These are phyloP conservation scores for Clonostachys solani DNA, from an alignment of 2,329 filamentous ascomycete species.

Conservation along the genomic window DNA sequence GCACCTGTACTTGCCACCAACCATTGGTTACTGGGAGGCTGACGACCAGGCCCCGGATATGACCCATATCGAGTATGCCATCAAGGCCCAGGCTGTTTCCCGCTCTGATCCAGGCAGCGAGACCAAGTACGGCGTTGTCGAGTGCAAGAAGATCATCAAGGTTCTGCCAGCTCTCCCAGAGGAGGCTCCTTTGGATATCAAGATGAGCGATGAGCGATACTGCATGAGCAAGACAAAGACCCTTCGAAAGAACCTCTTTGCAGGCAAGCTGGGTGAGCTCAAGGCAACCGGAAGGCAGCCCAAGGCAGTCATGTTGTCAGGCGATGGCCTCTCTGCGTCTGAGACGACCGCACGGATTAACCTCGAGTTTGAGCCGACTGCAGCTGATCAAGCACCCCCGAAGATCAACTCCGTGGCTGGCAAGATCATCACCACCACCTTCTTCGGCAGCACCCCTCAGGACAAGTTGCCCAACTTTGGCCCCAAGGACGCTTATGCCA, in stretches of 20 bases:
- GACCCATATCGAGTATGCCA: slow-evolving; percentile 46
- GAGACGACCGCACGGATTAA: slow-evolving; percentile 36
- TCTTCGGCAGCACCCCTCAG: slow-evolving; percentile 42
- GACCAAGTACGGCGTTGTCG: slow-evolving; percentile 26
- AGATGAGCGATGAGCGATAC: slow-evolving; percentile 43
- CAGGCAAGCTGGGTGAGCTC: slow-evolving; percentile 44
- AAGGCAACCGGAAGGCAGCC: slow-evolving; percentile 41
- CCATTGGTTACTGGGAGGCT: slow-evolving; percentile 45
- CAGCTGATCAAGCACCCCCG: slow-evolving; percentile 37
- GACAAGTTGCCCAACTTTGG: slow-evolving; percentile 45
- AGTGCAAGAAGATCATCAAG: slow-evolving; percentile 38
- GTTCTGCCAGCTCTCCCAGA: slow-evolving; percentile 47
- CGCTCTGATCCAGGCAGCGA: slow-evolving; percentile 6
- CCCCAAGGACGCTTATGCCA: slow-evolving; percentile 30
- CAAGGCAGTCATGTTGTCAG: slow-evolving; percentile 41
- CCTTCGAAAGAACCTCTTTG: slow-evolving; percentile 47
- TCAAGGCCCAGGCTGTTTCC: slow-evolving; percentile 40
- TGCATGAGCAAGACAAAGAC: slow-evolving; percentile 44
- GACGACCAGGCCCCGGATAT: slow-evolving; percentile 53
- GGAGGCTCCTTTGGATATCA: slow-evolving; percentile 46
- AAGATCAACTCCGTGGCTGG: slow-evolving; percentile 41
- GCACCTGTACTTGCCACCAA: slow-evolving; percentile 49
- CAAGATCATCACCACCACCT: slow-evolving; percentile 49
- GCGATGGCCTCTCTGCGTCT: slow-evolving; percentile 39
- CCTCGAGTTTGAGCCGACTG: slow-evolving; percentile 41